Base-by-base conservation (phyloP, 73 alveolate genomes). In the Paramecium biaurelia region DNA sequence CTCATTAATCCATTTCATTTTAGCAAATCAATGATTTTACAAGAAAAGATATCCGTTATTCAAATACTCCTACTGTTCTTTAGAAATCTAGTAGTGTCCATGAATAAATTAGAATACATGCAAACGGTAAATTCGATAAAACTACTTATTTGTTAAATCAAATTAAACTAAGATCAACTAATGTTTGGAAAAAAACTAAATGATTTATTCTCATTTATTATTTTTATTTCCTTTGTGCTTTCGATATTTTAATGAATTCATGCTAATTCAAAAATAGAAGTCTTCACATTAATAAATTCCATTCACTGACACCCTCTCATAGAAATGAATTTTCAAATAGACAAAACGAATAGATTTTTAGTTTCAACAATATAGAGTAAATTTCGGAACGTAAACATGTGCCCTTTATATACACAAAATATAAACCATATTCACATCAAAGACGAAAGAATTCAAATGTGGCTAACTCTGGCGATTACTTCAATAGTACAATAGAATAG, bases 111-210 rank as follows among this genome's bases (percentile, higher is more conserved):
- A 38, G 90, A 45, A 79, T 79, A 20, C 90, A 79, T 24, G 90
- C 84, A 63, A 63, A 42, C 28, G 56, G 43, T 30, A 79, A 79
- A 79, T 79, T 23, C 56, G 90, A 79, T 79, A 41, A 47, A 45
- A 79, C 70, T 43, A 43, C 76, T 11, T 79, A 42, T 79, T 79
- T 79, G 37, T 24, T 41, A 20, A 47, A 42, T 41, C 56, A 79
- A 42, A 79, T 79, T 7, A 79, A 79, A 42, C 47, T 79, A 23
- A 38, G 90, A 42, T 79, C 90, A 24, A 79, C 56, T n/a, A 79
- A 28, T 30, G 32, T 41, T 43, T 79, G 90, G 90, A 79, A 79
- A 30, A 79, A 79, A 32, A 53, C 68, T 53, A 63, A 63, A 63
- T 63, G 84, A 63, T 63, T 63, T 63, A 63, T 32, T 23, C 41